A percentile compares a stretch with the other conserved stretches of the same genome.
These are phyloP conservation scores for Gilbertella persicaria DNA, from an alignment of 371 early-diverging fungal species.

Conservation along the genomic window DNA sequence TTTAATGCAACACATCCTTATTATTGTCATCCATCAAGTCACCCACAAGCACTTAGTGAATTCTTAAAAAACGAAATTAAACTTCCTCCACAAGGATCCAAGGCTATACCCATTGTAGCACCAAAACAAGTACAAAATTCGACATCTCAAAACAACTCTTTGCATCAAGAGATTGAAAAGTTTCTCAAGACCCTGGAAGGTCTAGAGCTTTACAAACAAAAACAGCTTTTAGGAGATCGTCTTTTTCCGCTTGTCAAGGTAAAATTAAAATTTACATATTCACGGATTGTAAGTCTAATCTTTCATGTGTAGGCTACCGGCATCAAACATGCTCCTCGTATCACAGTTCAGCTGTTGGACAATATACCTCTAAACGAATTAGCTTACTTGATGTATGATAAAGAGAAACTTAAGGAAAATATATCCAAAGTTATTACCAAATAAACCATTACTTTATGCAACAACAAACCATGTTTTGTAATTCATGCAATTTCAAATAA, in stretches of 20 bases:
- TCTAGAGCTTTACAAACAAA: constrained; percentile 30
- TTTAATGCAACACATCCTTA: background rate
- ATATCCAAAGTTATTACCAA: background rate
- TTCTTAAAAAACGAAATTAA: constrained; percentile 3
- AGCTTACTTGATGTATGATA: constrained; percentile 51
- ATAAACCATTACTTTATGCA: too few relatives aligned
- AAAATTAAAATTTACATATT: background rate
- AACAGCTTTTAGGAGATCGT: constrained; percentile 43
- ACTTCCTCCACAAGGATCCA: constrained; percentile 19
- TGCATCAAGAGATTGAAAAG: constrained; percentile 26
- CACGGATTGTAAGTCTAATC: background rate
- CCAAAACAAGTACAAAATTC: background rate
- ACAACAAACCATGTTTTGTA: too few relatives aligned
- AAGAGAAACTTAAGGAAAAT: constrained; percentile 14
- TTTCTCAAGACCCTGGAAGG: constrained; percentile 33
- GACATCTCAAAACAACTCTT: constrained; percentile 4
- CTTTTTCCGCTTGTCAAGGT: constrained; percentile 48
- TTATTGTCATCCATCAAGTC: constrained; percentile 5
- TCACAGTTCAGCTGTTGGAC: constrained; percentile 51
- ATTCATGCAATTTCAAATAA: too few relatives aligned
- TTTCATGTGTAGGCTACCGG: constrained; percentile 31
- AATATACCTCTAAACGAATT: constrained; percentile 46
- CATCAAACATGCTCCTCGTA: constrained; percentile 40
- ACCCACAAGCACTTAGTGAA: background rate
- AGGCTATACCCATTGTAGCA: constrained; percentile 27